phyloP scores from a whole-genome alignment of 1,284 basidiomycete species.

The Rhodotorula sp. region DNA sequence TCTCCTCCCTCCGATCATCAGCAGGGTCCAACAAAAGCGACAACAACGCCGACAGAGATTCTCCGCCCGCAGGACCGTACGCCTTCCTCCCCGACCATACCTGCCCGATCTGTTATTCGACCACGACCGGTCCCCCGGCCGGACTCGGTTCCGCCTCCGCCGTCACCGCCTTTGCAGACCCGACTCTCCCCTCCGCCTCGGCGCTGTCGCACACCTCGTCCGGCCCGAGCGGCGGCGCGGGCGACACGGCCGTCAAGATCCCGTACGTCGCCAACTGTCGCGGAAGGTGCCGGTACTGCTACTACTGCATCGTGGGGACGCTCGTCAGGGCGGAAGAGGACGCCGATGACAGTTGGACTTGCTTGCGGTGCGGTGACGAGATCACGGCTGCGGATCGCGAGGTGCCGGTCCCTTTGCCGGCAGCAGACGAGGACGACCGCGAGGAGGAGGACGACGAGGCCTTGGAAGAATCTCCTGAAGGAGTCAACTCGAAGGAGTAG shows the following conservation, averaged over 20 bases:
- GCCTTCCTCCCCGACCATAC: constrained; percentile 48
- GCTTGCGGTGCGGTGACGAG: constrained; percentile 38
- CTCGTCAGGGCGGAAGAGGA: constrained; percentile 35
- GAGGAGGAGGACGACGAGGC: constrained; percentile 2
- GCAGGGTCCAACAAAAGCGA: constrained; percentile 24
- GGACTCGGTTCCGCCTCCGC: constrained; percentile 2
- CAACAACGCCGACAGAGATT: constrained; percentile 41
- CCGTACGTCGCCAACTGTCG: constrained; percentile 42
- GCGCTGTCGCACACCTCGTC: constrained; percentile 1
- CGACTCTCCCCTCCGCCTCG: constrained; percentile 21
- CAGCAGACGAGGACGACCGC: background rate
- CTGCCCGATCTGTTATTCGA: constrained; percentile 54
- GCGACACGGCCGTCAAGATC: constrained; percentile 37
- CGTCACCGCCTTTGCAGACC: constrained; percentile 17
- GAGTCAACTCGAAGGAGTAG: background rate
- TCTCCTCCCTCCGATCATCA: constrained; percentile 26
- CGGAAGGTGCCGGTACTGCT: constrained; percentile 42
- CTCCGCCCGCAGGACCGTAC: constrained; percentile 45
- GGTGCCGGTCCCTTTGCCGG: background rate
- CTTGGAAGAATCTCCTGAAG: background rate
- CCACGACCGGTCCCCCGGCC: constrained; percentile 17
- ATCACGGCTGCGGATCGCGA: constrained; percentile 26
- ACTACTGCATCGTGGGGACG: constrained; percentile 43
- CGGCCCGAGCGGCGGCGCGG: background rate
- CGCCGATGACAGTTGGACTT: constrained; percentile 36